Evolutionary conservation across 2,329 filamentous ascomycete species (phyloP).

Genomic region (Pseudogymnoascus sp.): DNA sequence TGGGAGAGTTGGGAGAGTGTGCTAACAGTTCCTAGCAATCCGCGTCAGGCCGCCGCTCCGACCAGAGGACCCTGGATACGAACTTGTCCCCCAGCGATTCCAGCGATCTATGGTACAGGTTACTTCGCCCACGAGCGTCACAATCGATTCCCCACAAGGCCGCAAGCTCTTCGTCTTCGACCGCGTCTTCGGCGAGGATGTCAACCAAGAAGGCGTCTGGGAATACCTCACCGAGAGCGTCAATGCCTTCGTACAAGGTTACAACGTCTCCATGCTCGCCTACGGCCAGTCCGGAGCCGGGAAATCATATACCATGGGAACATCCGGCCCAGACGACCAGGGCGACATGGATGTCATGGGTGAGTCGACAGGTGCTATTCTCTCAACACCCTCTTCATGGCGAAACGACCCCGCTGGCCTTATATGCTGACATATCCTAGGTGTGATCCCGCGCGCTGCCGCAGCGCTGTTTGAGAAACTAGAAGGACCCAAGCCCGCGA

Average conservation of each 20-base stretch:
- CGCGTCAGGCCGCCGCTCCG: constrained; percentile 84
- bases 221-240: constrained; percentile 90
- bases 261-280: constrained; percentile 95
- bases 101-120: constrained; percentile 89
- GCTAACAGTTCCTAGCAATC: constrained; percentile 54
- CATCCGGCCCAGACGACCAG: constrained; percentile 76
- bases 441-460: constrained; percentile 91
- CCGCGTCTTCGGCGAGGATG: constrained; percentile 78
- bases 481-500: constrained; percentile 42
- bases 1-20: constrained; percentile 5
- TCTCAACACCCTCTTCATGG: neutral
- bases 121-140: constrained; percentile 73
- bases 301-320: constrained; percentile 99
- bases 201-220: constrained; percentile 85
- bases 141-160: constrained; percentile 86
- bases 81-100: constrained; percentile 92
- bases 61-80: constrained; percentile 80
- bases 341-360: constrained; percentile 66
- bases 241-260: constrained; percentile 83
- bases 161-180: constrained; percentile 96
- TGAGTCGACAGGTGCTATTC: constrained; percentile 39
- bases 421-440: constrained; percentile 37
- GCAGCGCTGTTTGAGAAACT: constrained; percentile 82
- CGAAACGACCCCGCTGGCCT: neutral
- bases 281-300: constrained; percentile 97